phyloP scores from a whole-genome alignment of 2,329 filamentous ascomycete species.

The Botrytis tulipae region DNA sequence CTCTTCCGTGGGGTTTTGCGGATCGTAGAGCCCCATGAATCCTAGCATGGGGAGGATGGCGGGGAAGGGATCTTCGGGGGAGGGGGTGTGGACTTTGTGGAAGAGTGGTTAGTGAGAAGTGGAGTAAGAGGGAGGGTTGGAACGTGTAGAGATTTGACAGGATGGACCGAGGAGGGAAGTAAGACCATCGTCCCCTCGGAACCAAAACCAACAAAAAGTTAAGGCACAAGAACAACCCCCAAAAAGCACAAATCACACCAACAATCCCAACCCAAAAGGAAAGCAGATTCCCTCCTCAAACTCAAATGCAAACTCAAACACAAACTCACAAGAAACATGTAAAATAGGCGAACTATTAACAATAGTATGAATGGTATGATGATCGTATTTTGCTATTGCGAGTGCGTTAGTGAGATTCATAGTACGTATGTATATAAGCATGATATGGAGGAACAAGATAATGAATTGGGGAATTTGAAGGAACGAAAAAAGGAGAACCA shows the following conservation, averaged over 20 bases:
- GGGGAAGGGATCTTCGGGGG: conserved; percentile 46
- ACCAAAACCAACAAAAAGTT: neutral
- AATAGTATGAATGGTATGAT: neutral
- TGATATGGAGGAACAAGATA: neutral
- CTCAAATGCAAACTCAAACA: neutral
- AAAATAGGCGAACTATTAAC: neutral
- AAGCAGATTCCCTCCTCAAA: neutral
- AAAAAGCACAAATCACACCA: neutral
- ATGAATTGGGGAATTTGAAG: rapidly evolving
- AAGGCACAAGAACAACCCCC: neutral
- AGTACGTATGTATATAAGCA: no score
- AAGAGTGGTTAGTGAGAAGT: neutral
- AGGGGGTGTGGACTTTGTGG: conserved; percentile 55
- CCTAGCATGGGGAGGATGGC: conserved; percentile 79
- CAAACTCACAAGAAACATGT: conserved; percentile 1
- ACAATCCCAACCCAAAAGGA: neutral
- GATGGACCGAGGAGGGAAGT: no score
- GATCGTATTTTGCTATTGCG: conserved; percentile 1
- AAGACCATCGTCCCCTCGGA: neutral
- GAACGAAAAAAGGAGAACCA: neutral
- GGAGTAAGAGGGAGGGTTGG: no score
- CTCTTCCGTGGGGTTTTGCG: conserved; percentile 51
- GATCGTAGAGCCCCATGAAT: conserved; percentile 69
- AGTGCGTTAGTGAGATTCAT: neutral
- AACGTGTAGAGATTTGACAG: neutral